Evolutionary conservation across 768 basidiomycete species (phyloP), one percentile per base, ranked within the genome.

Genomic region (Podaxis sp.): DNA sequence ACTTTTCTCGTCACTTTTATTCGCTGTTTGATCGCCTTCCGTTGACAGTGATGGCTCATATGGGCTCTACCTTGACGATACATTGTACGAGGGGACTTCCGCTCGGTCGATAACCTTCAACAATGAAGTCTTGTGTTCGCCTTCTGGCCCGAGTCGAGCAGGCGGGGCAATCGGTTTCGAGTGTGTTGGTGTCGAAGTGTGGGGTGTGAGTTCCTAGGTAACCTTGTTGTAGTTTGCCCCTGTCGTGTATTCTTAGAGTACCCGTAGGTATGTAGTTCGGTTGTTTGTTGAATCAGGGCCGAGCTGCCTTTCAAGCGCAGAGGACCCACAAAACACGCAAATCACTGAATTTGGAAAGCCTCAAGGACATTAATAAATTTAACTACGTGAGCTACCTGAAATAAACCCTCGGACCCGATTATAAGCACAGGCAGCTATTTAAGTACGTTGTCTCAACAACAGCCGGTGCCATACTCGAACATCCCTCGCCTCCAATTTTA

Each of bases 181-280:
- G 68, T 93, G 93, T 71, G 88, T 96, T 0, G 94, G 90, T 13
- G 71, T 98, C 57, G 95, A 98, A 69, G 92, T 95, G 0, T 97
- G 95, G 95, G 88, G 84, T 3, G 76, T 94, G 46, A 87, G 86
- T 3, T 75, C 79, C 40, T 71, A 35, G 23, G 47, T 25, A 10
- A 32, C 25, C 21, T 27, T 13, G 47, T 48, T 48, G 47, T 48
- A 44, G 7, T 44, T 18, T 18, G 4, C 13, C 11, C 23, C 23
- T 25, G 47, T 23, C 25, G 7, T 48, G 21, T 48, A 25, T 48
- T 48, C 23, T 7, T 48, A 48, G 21, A 23, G 46, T 48, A 21
- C 11, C 21, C 27, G 47, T 6, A 27, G 6, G 27, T 28, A 28
- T 28, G 27, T 48, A 48, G 21, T 48, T 14, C 23, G 47, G 23